These are phyloP conservation scores for Hydrangea macrophylla DNA, from an alignment of 148 eudicot species.

Conservation along the genomic window DNA sequence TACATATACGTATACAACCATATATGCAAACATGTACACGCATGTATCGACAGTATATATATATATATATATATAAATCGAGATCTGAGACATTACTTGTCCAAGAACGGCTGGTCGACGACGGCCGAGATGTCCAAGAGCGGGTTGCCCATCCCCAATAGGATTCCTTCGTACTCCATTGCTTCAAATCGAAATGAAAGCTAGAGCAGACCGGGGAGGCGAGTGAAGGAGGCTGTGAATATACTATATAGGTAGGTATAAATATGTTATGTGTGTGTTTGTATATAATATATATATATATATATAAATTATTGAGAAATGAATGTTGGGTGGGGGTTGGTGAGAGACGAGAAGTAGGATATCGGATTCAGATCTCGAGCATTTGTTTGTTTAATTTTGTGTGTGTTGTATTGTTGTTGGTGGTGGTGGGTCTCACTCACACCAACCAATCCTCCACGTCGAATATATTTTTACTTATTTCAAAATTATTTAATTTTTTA, in stretches of 20 bases:
- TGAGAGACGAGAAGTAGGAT: neutral
- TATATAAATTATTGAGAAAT: neutral
- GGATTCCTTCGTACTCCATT: constrained; percentile 58
- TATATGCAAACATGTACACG: no score
- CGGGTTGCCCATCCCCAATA: constrained; percentile 79
- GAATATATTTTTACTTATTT: no score
- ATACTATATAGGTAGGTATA: neutral
- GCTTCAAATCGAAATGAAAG: neutral
- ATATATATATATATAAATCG: neutral
- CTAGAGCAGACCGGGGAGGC: neutral
- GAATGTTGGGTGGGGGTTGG: no score
- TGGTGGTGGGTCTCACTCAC: constrained; percentile 1
- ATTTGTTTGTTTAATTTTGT: neutral
- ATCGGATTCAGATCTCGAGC: constrained; percentile 18
- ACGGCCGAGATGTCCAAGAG: constrained; percentile 69
- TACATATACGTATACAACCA: neutral
- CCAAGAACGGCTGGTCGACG: constrained; percentile 59
- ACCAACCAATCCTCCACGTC: no score
- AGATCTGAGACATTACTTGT: constrained; percentile 37
- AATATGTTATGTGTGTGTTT: neutral
- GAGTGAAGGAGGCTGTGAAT: neutral
- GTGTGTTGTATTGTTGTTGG: neutral
- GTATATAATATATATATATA: neutral
- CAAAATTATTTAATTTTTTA: no score
- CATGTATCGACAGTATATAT: neutral